Base-by-base conservation (phyloP, 768 basidiomycete genomes). In the Tubosaeta brunneosetosa region DNA sequence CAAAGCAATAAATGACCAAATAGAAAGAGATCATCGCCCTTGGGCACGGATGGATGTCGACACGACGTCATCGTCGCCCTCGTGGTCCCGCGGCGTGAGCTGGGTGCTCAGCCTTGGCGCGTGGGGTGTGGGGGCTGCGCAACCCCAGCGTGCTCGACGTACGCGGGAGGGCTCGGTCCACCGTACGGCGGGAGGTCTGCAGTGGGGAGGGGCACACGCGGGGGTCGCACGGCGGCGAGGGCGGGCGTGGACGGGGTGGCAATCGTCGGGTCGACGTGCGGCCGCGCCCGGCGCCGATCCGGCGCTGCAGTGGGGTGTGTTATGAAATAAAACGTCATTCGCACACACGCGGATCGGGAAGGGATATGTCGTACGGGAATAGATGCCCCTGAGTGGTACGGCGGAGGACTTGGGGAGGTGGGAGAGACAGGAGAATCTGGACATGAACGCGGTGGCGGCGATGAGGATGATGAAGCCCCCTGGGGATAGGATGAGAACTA, bases 381-480 rank as follows among this genome's bases (percentile, higher is more conserved):
- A 19, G 17, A 46, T 12, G 4, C 19, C 37, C n/a, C 37, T 22
- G 19, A 29, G 43, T 26, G 32, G 29, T 10, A 6, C 29, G 4
- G 46, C 6, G 4, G 44, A 36, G 3, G 27, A 26, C 19, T 33
- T 17, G 40, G 32, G 14, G 5, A n/a, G 3, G 27, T 25, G 26
- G 14, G 29, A 38, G 17, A 47, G 27, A 37, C 33, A 51, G 2
- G 41, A 36, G 4, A 42, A 16, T 16, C 54, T 50, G 41, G 55
- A 55, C 14, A 56, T 13, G 25, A 19, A 50, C 4, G 33, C 37
- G 42, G 17, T 29, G 8, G 26, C 42, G 0, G 55, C 3, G 17
- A 64, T 13, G 47, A 64, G 63, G 12, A 36, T 1, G 38, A 45
- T 12, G 22, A 62, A 64, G 38, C 42, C 27, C 14, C 57, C 62